A percentile compares a stretch with the other conserved stretches of the same genome.
Evolutionary conservation across 768 basidiomycete genomes (phyloP).

Genomic region (Hericium coralloides): DNA sequence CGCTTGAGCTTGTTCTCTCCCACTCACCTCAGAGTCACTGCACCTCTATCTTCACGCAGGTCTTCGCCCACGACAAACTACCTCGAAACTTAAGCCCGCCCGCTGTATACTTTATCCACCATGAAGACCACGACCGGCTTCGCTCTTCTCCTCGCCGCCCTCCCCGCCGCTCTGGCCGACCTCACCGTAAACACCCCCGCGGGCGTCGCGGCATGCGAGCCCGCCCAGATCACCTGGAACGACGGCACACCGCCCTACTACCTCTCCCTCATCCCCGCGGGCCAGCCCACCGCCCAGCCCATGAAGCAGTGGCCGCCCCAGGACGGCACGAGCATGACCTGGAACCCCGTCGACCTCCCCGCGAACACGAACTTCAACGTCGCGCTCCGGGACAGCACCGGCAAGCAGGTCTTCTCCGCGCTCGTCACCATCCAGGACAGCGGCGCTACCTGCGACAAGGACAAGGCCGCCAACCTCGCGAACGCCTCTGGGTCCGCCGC

Average conservation of each 20-base stretch:
- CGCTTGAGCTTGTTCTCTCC: no score
- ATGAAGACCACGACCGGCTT: neutral
- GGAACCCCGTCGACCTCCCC: slow-evolving; percentile 38
- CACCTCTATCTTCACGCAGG: no score
- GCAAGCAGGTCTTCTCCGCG: slow-evolving; percentile 41
- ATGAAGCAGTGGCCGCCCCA: slow-evolving; percentile 41
- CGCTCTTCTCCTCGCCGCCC: neutral
- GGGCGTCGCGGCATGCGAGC: slow-evolving; percentile 27
- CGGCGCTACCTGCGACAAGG: neutral
- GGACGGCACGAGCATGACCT: slow-evolving; percentile 35
- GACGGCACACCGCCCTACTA: slow-evolving; percentile 46
- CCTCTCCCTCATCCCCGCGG: slow-evolving; percentile 33
- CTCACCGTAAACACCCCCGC: neutral
- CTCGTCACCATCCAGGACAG: slow-evolving; percentile 33
- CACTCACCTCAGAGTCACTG: no score
- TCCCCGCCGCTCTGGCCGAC: neutral
- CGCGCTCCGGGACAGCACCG: slow-evolving; percentile 47
- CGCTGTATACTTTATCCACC: neutral
- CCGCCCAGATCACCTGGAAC: slow-evolving; percentile 46
- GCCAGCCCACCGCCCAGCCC: slow-evolving; percentile 23
- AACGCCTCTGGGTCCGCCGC: neutral
- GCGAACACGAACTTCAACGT: slow-evolving; percentile 37
- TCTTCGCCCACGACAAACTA: no score
- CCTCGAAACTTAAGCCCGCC: no score
- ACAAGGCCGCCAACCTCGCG: neutral